These are phyloP conservation scores for Triangularia setosa DNA, from an alignment of 2,329 filamentous ascomycete genomes.

Conservation along the genomic window DNA sequence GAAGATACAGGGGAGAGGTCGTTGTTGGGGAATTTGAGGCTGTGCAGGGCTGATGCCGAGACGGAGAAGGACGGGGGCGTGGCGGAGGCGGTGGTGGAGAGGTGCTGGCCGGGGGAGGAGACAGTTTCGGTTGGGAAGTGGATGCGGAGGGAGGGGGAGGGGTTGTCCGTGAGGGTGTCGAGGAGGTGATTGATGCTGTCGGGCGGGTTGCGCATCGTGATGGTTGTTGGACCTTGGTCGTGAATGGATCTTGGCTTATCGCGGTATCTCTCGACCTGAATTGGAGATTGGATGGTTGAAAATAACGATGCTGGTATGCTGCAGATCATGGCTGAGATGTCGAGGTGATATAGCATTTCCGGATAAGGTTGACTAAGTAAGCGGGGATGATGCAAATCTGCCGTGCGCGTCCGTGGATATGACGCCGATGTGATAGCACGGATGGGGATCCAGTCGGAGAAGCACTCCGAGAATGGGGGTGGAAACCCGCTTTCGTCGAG, in stretches of 20 bases:
- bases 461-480: not conserved
- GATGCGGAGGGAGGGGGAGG: conserved; percentile 15
- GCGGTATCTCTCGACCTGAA: too few relatives aligned
- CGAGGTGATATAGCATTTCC: not conserved
- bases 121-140: conserved; percentile 19
- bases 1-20: conserved; percentile 18
- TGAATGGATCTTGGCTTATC: too few relatives aligned
- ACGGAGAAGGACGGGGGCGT: conserved; percentile 14
- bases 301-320: not conserved
- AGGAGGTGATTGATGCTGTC: conserved; percentile 11
- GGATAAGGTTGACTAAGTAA: not conserved
- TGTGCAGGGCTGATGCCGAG: conserved; percentile 14
- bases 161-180: conserved; percentile 9
- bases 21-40: conserved; percentile 18
- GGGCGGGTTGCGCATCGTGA: conserved; percentile 18
- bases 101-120: conserved; percentile 10
- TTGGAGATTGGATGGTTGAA: not conserved
- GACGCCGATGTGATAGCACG: not conserved
- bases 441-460: not conserved
- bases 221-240: too few relatives aligned
- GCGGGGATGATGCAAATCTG: conserved; percentile 2
- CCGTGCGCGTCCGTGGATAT: not conserved
- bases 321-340: not conserved
- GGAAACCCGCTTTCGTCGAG: not conserved
- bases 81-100: conserved; percentile 9